A percentile compares a stretch with the other conserved stretches of the same genome.
Conservation (phyloP, 1,139 yeast species). For the Saccharomyces pastorianus region DNA sequence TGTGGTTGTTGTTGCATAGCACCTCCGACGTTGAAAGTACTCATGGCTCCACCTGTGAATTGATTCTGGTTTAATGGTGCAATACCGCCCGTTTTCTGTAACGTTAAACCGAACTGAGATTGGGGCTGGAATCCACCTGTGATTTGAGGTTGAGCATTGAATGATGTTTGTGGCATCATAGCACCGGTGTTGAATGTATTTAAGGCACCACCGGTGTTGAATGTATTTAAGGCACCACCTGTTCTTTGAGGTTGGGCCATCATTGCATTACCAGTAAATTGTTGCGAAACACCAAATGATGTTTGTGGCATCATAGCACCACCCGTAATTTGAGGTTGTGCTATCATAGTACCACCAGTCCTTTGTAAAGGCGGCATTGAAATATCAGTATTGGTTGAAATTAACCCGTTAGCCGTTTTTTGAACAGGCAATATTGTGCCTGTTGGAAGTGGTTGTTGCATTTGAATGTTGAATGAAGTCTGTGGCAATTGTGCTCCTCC, state of each 20-base stretch:
- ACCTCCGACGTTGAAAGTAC: conserved; percentile 4
- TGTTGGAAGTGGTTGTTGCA: conserved; percentile 25
- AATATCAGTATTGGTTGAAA: conserved; percentile 26
- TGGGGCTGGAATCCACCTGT: conserved; percentile 32
- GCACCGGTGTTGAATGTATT: neutral
- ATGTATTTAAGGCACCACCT: conserved; percentile 14
- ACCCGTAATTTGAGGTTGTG: conserved; percentile 21
- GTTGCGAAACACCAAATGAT: conserved; percentile 11
- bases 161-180: conserved; percentile 22
- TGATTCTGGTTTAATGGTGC: conserved; percentile 37
- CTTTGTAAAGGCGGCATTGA: conserved; percentile 44
- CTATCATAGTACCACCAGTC: conserved; percentile 40
- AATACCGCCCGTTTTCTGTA: conserved; percentile 45
- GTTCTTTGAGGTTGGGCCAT: conserved; percentile 13
- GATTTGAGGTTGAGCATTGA: conserved; percentile 24
- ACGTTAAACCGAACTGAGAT: conserved; percentile 26
- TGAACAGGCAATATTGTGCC: conserved; percentile 51
- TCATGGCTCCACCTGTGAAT: conserved; percentile 35
- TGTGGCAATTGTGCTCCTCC: conserved; percentile 37
- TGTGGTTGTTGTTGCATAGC: conserved; percentile 18
- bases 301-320: conserved; percentile 38
- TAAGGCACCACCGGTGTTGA: neutral
- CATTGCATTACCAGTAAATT: conserved; percentile 19
- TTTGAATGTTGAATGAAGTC: conserved; percentile 40
- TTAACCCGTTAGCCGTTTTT: conserved; percentile 45